Evolutionary conservation across 768 basidiomycete species (phyloP), one percentile per base, ranked within the genome.

Genomic region (Crassisporium funariophilum): DNA sequence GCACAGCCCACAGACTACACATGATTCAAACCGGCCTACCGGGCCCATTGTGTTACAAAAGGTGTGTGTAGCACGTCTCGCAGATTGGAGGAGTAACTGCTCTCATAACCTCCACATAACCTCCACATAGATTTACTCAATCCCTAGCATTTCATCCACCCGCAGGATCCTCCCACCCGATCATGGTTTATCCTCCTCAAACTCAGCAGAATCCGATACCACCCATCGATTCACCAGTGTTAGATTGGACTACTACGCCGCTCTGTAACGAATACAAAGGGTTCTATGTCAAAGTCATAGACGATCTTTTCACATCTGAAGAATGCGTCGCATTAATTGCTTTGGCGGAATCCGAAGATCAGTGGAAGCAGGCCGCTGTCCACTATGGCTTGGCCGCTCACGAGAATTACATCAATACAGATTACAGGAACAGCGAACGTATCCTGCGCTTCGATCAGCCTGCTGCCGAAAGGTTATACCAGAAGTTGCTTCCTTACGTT

Each of bases 211-310:
- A n/a, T n/a, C n/a, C n/a, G n/a, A n/a, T n/a, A n/a, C n/a, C n/a
- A n/a, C n/a, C n/a, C n/a, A n/a, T 36, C 4, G 7, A 46, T 15
- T 55, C 62, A 1, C 62, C 62, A 5, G 44, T 65, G 16, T 44
- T 75, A 44, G 69, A 78, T 56, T 78, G 73, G 54, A 54, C 70
- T 9, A 50, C 54, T 4, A 75, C 73, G 0, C 54, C 65, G 2
- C 60, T 76, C 4, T 54, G 66, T 0, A 42, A 42, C 4, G 53
- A 61, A 3, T 77, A 75, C 55, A 42, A 57, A 5, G 61, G 65
- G 5, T 62, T 54, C 55, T 77, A 75, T 54, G 69, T 70, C 40
- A 71, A 70, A 47, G 59, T 78, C 40, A 53, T 77, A 34, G 75
- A 76, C 58, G 53, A 70, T 34, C 41, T 75, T 16, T 70, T 78